phyloP scores from a whole-genome alignment of 2,329 filamentous ascomycete genomes.

The Thermoascus crustaceus region DNA sequence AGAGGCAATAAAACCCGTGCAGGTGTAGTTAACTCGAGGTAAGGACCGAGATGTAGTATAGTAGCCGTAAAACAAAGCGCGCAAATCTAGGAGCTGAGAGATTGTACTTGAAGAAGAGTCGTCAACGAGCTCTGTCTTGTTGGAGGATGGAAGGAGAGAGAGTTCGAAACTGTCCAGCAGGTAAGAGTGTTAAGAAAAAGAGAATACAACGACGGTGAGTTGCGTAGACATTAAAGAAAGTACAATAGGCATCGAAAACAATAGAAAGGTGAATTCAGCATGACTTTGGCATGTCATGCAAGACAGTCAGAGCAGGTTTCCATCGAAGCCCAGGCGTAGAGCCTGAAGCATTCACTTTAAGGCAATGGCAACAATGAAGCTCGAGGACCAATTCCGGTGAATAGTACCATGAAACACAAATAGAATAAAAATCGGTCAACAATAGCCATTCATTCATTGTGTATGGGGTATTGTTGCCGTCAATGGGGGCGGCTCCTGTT shows the following conservation, averaged over 20 bases:
- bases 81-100: not conserved
- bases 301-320: not conserved
- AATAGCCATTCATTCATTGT: conserved; percentile 2
- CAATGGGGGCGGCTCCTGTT: not conserved
- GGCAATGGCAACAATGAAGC: too few species aligned
- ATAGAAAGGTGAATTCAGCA: too few species aligned
- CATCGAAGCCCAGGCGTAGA: not conserved
- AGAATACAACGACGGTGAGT: not conserved
- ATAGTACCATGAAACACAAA: conserved; percentile 1
- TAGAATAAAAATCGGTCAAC: not conserved
- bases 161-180: conserved; percentile 1
- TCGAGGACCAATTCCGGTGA: not conserved
- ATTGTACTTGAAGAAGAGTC: not conserved
- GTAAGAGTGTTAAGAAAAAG: not conserved
- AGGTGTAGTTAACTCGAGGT: not conserved
- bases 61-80: not conserved
- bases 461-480: not conserved
- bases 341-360: not conserved
- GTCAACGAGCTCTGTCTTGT: conserved; percentile 1
- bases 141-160: not conserved
- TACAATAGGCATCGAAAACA: not conserved
- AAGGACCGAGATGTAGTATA: not conserved
- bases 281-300: not conserved
- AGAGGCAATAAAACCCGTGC: not conserved
- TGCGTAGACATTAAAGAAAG: not conserved